phyloP scores from a whole-genome alignment of 2,329 filamentous ascomycete species.

The Bisporella sp. region DNA sequence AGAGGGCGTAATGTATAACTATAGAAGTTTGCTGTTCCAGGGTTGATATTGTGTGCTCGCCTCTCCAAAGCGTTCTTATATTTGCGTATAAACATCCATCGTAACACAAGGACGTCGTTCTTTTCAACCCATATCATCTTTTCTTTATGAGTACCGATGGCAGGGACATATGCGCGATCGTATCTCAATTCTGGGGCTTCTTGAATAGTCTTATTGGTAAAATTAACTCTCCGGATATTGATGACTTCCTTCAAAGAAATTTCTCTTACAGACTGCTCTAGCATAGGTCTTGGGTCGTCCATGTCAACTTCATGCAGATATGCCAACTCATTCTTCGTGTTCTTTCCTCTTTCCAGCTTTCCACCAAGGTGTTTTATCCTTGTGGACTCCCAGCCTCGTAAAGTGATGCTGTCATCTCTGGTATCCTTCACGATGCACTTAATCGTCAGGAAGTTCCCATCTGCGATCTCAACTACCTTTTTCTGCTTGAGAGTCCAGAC shows the following conservation, averaged over 20 bases:
- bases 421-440: conserved; percentile 26
- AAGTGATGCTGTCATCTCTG: conserved; percentile 15
- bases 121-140: not conserved
- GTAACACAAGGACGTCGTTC: conserved; percentile 4
- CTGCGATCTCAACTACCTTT: conserved; percentile 13
- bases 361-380: conserved; percentile 27
- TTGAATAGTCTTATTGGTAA: conserved; percentile 48
- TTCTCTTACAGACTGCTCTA: conserved; percentile 35
- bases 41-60: not conserved
- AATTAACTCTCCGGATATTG: conserved; percentile 34
- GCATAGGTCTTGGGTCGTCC: conserved; percentile 24
- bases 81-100: conserved; percentile 2
- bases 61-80: conserved; percentile 1
- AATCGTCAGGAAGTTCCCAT: conserved; percentile 33
- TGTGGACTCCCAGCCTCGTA: conserved; percentile 36
- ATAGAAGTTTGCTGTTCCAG: not conserved
- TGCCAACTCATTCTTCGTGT: conserved; percentile 36
- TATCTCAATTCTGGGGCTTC: not conserved
- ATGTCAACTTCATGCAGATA: conserved; percentile 31
- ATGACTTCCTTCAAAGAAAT: conserved; percentile 33
- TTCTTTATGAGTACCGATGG: not conserved
- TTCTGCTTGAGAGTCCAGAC: not conserved
- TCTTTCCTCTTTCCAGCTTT: conserved; percentile 22
- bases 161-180: conserved; percentile 4
- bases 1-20: not conserved